Evolutionary conservation across 176 grass and related monocot genomes (phyloP).

Genomic region (Triticum aestivum): IWGSC_CS_RefSeq_v2.1 NC_057806.1:4305113-4305612

Average conservation of each 20-base stretch:
- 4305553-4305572: not conserved
- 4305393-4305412: not conserved
- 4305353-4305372: not conserved
- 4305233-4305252: not conserved
- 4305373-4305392: not conserved
- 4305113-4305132: not conserved
- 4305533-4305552: not conserved
- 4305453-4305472: not conserved
- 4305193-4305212: not conserved
- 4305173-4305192: not conserved
- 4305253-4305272: not conserved
- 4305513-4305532: conserved; percentile 2
- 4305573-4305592: not conserved
- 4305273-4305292: not conserved
- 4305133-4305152: not conserved
- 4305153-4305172: not conserved
- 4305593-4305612: not conserved
- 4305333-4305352: not conserved
- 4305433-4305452: not conserved
- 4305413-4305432: not conserved
- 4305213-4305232: not conserved
- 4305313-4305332: not conserved
- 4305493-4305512: not conserved
- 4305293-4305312: not conserved
- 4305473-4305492: not conserved